Percentiles rank a stretch among this genome's conserved stretches.
phyloP scores from a whole-genome alignment of 768 basidiomycete species.

The Trametes gibbosa region DNA sequence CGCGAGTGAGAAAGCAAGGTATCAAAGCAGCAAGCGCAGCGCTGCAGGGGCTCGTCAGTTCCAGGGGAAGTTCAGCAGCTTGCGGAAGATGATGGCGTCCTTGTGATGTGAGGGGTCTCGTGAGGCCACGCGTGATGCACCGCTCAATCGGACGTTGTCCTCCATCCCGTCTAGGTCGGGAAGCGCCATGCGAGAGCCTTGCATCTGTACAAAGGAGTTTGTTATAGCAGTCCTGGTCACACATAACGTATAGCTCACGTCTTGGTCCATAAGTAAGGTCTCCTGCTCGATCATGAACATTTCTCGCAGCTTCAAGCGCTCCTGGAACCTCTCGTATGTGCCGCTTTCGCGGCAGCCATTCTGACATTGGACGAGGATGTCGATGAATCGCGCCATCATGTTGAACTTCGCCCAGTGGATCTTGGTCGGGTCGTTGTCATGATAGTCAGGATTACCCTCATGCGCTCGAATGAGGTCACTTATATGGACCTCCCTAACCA shows the following conservation, averaged over 20 bases:
- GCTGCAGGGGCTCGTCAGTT: constrained; percentile 13
- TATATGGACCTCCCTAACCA: constrained; percentile 79
- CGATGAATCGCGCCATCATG: constrained; percentile 86
- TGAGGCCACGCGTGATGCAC: constrained; percentile 17
- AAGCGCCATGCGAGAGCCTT: constrained; percentile 59
- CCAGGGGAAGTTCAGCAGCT: constrained; percentile 24
- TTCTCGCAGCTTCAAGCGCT: constrained; percentile 51
- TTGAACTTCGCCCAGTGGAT: constrained; percentile 98
- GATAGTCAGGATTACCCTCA: constrained; percentile 77
- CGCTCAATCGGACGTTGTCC: constrained; percentile 7
- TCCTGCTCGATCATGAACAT: constrained; percentile 44
- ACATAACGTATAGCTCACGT: constrained; percentile 42
- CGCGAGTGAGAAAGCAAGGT: constrained; percentile 19
- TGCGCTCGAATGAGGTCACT: constrained; percentile 87
- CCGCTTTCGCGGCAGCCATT: constrained; percentile 53
- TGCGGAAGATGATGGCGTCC: constrained; percentile 30
- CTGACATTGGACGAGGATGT: constrained; percentile 76
- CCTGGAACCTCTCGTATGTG: constrained; percentile 58
- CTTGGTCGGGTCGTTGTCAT: constrained; percentile 58
- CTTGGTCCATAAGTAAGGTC: constrained; percentile 62
- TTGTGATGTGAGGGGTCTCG: constrained; percentile 26
- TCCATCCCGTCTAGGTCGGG: constrained; percentile 38
- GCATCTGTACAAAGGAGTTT: constrained; percentile 45
- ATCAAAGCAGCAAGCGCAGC: constrained; percentile 15
- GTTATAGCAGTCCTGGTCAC: neutral